Base-by-base conservation (phyloP, 2,329 filamentous ascomycete species). In the Septoria petroselini region DNA sequence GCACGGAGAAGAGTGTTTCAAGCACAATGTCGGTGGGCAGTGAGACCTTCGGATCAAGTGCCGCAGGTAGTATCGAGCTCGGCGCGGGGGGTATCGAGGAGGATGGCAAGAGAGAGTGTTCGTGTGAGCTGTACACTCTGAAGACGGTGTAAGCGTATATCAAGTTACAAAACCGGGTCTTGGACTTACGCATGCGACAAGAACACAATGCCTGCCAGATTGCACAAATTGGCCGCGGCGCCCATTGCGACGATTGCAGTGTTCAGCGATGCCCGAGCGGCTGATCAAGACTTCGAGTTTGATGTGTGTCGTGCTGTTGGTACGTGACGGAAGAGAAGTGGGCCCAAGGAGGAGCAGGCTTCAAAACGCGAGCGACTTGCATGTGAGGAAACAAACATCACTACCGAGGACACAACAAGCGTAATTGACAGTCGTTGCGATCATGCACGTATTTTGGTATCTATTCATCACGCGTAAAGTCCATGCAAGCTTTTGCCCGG, bases 71-170 rank as follows among this genome's bases (percentile, higher is more conserved):
- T 34, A 58, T 47, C 7, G 59, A 56, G 54, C 50, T 58, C n/a
- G 56, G 52, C 54, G 46, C 68, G 50, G 57, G 67, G 57, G 50
- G 70, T 64, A 43, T 69, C 3, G 76, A 68, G 45, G 76, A 69
- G 27, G 76, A 74, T 42, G 76, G 73, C 41, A 95, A 80, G 17
- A 83, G 77, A 5, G 88, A 86, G 73, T 95, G 88, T 73, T 98
- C 93, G 71, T 95, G 87, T 39, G 91, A 90, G 43, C 93, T 98
- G 73, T 97, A 98, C 73, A 91, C 94, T 57, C 93, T 98, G 67
- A 46, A 55, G 27, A 15, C 8, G 47, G 38, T 34, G 31, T 67
- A 52, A 38, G 35, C 15, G 11, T 38, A 38, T 18, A 67, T 60
- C 38, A 23, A 27, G 17, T 14, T 12, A 4, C 8, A 35, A n/a